These are phyloP conservation scores for Passalora sequoiae DNA, from an alignment of 2,329 filamentous ascomycete genomes.

Conservation along the genomic window DNA sequence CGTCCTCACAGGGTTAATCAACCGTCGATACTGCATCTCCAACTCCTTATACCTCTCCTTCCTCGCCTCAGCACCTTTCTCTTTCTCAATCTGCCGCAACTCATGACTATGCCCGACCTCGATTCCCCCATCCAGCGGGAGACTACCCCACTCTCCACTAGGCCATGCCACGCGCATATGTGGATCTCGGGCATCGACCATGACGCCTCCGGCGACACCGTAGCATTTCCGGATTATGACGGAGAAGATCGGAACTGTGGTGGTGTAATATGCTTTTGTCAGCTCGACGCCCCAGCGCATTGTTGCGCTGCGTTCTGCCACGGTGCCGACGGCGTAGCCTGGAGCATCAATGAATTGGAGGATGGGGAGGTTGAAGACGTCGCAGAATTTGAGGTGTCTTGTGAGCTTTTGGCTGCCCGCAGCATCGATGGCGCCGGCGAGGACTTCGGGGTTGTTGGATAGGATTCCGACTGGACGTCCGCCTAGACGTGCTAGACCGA, in stretches of 20 bases:
- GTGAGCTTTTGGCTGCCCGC: constrained; percentile 57
- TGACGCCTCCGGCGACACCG: constrained; percentile 60
- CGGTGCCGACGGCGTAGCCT: constrained; percentile 60
- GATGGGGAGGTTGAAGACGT: constrained; percentile 61
- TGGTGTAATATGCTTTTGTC: constrained; percentile 58
- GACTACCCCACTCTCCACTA: constrained; percentile 56
- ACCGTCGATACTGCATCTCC: constrained; percentile 54
- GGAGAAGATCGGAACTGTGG: constrained; percentile 58
- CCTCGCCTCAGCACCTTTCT: constrained; percentile 45
- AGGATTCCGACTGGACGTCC: constrained; percentile 57
- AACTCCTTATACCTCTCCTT: constrained; percentile 52
- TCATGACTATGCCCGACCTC: constrained; percentile 60
- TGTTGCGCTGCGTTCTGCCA: constrained; percentile 57
- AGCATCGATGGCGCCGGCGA: constrained; percentile 58
- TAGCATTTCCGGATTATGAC: constrained; percentile 59
- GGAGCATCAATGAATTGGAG: constrained; percentile 60
- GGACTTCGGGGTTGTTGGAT: constrained; percentile 57
- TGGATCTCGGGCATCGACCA: constrained; percentile 59
- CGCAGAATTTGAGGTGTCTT: constrained; percentile 57
- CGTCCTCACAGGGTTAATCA: constrained; percentile 62
- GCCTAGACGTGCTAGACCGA: constrained; percentile 54
- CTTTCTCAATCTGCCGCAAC: constrained; percentile 51
- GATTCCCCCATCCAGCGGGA: constrained; percentile 60
- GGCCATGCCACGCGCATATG: constrained; percentile 60
- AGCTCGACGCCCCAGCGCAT: constrained; percentile 62